These are phyloP conservation scores for Haplographium delicatum DNA, from an alignment of 495 filamentous ascomycete genomes.

Conservation along the genomic window DNA sequence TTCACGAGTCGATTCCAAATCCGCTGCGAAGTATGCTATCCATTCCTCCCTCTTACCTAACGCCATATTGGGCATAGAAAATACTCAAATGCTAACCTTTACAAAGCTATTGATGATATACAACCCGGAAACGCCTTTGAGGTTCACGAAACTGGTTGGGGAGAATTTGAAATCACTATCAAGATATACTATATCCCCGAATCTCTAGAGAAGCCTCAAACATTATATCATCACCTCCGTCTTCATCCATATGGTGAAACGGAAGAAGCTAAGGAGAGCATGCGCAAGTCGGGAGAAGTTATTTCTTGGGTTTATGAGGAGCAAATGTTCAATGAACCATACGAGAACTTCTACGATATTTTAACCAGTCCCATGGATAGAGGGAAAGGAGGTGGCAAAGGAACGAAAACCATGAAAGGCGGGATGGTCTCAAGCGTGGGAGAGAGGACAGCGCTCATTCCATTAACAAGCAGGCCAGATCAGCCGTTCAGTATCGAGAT, in stretches of 20 bases:
- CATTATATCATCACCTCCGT: constrained; percentile 82
- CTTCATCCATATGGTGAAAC: constrained; percentile 79
- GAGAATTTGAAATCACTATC: constrained; percentile 93
- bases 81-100: background rate
- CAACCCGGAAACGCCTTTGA: constrained; percentile 69
- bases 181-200: constrained; percentile 86
- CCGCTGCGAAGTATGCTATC: constrained; percentile 69
- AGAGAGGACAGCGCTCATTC: constrained; percentile 65
- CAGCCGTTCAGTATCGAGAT: constrained; percentile 72
- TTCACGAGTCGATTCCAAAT: constrained; percentile 92
- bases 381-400: constrained; percentile 34
- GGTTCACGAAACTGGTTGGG: constrained; percentile 91
- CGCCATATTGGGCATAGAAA: background rate
- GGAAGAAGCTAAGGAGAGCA: constrained; percentile 63
- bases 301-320: constrained; percentile 79
- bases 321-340: constrained; percentile 92
- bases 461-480: constrained; percentile 52
- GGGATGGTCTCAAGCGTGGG: constrained; percentile 44
- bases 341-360: constrained; percentile 79
- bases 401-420: constrained; percentile 35
- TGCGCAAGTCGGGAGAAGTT: constrained; percentile 59
- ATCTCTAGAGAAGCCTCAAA: constrained; percentile 83
- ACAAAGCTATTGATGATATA: constrained; percentile 54
- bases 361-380: constrained; percentile 48
- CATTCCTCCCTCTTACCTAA: background rate